phyloP scores from a whole-genome alignment of 1,284 basidiomycete species.

The Cryptococcus sp. region DNA sequence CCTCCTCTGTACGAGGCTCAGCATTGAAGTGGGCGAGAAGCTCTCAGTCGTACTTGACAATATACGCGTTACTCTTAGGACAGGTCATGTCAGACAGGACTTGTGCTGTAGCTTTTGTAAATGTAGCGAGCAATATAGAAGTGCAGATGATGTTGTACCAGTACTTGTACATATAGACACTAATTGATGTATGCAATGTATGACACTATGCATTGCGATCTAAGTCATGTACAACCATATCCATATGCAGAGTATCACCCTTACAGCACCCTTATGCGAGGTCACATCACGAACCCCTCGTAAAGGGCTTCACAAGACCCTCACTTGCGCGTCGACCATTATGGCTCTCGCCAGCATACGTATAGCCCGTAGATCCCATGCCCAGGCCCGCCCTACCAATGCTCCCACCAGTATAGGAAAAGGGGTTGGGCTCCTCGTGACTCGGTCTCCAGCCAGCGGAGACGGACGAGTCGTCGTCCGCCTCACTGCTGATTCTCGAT shows the following conservation, averaged over 20 bases:
- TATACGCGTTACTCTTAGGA: too few species aligned
- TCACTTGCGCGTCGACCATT: conserved; percentile 18
- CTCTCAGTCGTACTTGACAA: not conserved
- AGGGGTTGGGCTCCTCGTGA: not conserved
- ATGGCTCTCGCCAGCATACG: conserved; percentile 2
- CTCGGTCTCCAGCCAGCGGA: not conserved
- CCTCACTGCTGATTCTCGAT: conserved; percentile 8
- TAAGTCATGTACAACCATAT: too few species aligned
- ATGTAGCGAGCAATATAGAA: too few species aligned
- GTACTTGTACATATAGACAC: too few species aligned
- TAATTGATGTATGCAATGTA: too few species aligned
- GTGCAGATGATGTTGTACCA: too few species aligned
- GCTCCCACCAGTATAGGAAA: conserved; percentile 2
- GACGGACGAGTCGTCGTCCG: conserved; percentile 1
- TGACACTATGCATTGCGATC: too few species aligned
- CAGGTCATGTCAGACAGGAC: too few species aligned
- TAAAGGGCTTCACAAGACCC: conserved; percentile 9
- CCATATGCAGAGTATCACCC: too few species aligned
- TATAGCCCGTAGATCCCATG: not conserved
- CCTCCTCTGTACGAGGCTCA: not conserved
- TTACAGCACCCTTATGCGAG: too few species aligned
- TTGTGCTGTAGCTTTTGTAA: too few species aligned
- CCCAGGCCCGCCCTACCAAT: conserved; percentile 12
- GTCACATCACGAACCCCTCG: not conserved
- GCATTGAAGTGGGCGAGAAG: not conserved